Evolutionary conservation across 352 stramenopile species (phyloP).

Genomic region (Globisporangium recalcitrans): DNA sequence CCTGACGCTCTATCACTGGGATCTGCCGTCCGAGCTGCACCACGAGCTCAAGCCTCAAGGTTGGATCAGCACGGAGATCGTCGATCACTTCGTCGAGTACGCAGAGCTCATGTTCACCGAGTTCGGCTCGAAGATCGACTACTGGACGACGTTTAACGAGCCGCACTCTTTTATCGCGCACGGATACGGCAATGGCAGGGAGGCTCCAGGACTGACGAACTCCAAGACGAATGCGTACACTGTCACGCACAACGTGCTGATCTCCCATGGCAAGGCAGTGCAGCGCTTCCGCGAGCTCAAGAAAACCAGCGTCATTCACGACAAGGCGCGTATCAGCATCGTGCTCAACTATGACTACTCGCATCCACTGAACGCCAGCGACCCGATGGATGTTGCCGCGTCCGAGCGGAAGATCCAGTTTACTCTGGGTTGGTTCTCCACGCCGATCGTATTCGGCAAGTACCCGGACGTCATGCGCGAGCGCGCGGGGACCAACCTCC

Average conservation of each 20-base stretch:
- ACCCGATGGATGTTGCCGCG: constrained; percentile 43
- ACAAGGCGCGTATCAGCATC: constrained; percentile 88
- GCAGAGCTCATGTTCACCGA: constrained; percentile 85
- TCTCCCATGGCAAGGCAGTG: constrained; percentile 87
- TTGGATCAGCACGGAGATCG: constrained; percentile 52
- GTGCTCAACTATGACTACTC: constrained; percentile 81
- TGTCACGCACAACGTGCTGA: constrained; percentile 86
- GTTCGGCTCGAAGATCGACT: constrained; percentile 89
- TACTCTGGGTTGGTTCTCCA: constrained; percentile 89
- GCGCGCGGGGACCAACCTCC: constrained; percentile 68
- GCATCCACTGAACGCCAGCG: constrained; percentile 66
- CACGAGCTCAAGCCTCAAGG: constrained; percentile 62
- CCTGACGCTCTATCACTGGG: constrained; percentile 95
- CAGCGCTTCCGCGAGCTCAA: constrained; percentile 83
- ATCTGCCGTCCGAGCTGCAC: constrained; percentile 88
- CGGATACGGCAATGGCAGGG: constrained; percentile 79
- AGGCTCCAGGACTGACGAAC: constrained; percentile 27
- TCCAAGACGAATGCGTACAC: constrained; percentile 45
- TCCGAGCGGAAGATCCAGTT: constrained; percentile 87
- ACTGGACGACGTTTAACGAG: constrained; percentile 96
- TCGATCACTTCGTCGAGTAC: constrained; percentile 84
- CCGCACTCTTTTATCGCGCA: constrained; percentile 81
- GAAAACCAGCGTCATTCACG: constrained; percentile 20
- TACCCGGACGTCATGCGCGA: constrained; percentile 91
- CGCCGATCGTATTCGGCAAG: constrained; percentile 87